Evolutionary conservation across 139 green algal species (phyloP).

Genomic region (Coelastrella sp.): DNA sequence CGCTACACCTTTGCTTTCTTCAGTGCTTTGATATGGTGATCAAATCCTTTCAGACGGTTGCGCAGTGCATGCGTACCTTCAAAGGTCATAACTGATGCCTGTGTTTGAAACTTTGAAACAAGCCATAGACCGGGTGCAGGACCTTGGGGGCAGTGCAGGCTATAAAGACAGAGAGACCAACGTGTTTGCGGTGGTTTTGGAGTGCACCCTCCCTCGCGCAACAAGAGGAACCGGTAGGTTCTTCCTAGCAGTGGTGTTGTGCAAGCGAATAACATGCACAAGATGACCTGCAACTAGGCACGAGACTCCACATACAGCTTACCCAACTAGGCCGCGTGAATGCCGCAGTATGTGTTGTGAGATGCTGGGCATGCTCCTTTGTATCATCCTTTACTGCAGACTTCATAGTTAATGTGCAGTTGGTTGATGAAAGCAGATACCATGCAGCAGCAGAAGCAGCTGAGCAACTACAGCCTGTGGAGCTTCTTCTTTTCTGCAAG

Average conservation of each 20-base stretch:
- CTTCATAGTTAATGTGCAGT: background rate
- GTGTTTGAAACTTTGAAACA: slow-evolving; percentile 30
- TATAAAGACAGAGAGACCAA: slow-evolving; percentile 8
- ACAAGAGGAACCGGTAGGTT: slow-evolving; percentile 29
- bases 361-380: background rate
- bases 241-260: too few species aligned
- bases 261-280: too few species aligned
- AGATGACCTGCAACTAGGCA: too few species aligned
- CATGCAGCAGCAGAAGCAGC: background rate
- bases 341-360: too few species aligned
- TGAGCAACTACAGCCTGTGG: background rate
- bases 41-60: background rate
- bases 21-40: background rate
- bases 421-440: slow-evolving; percentile 28
- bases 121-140: slow-evolving; percentile 33
- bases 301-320: too few species aligned
- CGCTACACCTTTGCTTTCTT: too few species aligned
- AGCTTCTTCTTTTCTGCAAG: slow-evolving; percentile 10
- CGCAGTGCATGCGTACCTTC: background rate
- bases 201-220: background rate
- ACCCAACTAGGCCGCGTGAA: too few species aligned
- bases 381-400: background rate
- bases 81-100: background rate
- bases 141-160: background rate
- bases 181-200: slow-evolving; percentile 20